Percentiles rank a stretch among this genome's conserved stretches.
phyloP scores from a whole-genome alignment of 768 basidiomycete genomes.

The Agrocybe praecox region DNA sequence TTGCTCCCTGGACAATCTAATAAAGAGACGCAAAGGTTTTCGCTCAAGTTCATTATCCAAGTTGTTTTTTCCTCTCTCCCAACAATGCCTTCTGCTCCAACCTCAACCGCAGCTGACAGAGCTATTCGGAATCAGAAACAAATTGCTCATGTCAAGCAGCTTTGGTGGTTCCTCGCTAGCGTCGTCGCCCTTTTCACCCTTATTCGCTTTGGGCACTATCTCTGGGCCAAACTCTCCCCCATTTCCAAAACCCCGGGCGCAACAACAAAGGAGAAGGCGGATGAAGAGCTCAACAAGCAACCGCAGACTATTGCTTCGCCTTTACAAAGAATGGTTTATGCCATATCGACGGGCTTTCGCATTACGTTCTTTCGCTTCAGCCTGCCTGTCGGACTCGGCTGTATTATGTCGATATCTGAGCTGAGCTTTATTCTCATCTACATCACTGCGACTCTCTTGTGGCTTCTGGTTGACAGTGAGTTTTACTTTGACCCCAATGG shows the following conservation, averaged over 20 bases:
- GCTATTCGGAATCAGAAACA: constrained; percentile 35
- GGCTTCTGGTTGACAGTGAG: constrained; percentile 50
- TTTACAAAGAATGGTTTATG: constrained; percentile 33
- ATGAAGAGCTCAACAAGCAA: constrained; percentile 18
- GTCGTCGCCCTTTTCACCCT: constrained; percentile 38
- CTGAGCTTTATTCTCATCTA: constrained; percentile 49
- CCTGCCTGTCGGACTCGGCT: constrained; percentile 41
- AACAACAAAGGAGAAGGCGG: constrained; percentile 19
- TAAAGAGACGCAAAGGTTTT: constrained; percentile 18
- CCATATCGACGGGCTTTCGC: constrained; percentile 43
- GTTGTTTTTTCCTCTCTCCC: background rate
- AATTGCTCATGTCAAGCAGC: constrained; percentile 35
- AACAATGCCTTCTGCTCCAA: constrained; percentile 3
- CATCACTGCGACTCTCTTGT: constrained; percentile 42
- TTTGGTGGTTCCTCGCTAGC: constrained; percentile 41
- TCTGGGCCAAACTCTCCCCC: constrained; percentile 10
- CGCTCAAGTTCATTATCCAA: background rate
- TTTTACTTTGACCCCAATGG: background rate
- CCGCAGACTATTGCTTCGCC: background rate
- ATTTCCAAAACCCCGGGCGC: background rate
- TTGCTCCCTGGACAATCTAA: constrained; percentile 24
- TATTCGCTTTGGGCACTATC: constrained; percentile 27
- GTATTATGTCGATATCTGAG: constrained; percentile 42
- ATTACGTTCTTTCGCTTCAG: constrained; percentile 52
- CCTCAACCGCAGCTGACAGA: constrained; percentile 32